Base-by-base conservation (phyloP, 257 asterid genomes). In the Fraxinus pennsylvanica region DNA sequence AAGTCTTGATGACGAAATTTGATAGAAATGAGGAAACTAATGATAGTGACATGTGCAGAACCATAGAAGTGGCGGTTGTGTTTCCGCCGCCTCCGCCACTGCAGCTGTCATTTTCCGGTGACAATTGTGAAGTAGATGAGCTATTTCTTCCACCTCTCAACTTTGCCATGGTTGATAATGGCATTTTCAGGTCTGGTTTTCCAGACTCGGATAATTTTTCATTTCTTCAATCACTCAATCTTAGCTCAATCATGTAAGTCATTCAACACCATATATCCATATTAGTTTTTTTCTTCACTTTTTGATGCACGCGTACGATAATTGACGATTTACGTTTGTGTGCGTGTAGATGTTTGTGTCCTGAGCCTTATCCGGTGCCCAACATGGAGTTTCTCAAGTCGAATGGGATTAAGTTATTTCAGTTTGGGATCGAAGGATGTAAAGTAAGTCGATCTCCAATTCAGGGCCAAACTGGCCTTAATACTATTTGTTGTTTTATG, bases 351-450 rank as follows among this genome's bases (percentile, higher is more conserved):
- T 91, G 85, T 71, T 78, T 93, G 77, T 93, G 97, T 61, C 93
- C 97, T 9, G 97, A 91, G 87, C 91, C 94, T 19, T 93, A 91
- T 79, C 97, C 97, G 0, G 89, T 88, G 50, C 79, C 88, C 30
- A 93, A 93, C 73, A 66, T 89, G 74, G 93, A 91, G 85, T 93
- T 93, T 86, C 84, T 93, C 57, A 87, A 81, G 85, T 82, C 85
- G 66, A 89, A 92, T 76, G 91, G 91, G 82, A 91, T 91, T 81
- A 85, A 78, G 79, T 83, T 90, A 36, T 92, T 83, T 84, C 94
- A 92, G 81, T 92, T 92, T 75, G 97, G 96, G 81, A 91, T 92
- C 57, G 96, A 92, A 54, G 95, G 95, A 59, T 77, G 84, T 41
- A 91, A 92, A 82, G 97, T 92, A 85, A 82, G 92, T 65, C 52